Conservation (phyloP, 164 flowering plant genomes). For the Aristolochia californica region DNA sequence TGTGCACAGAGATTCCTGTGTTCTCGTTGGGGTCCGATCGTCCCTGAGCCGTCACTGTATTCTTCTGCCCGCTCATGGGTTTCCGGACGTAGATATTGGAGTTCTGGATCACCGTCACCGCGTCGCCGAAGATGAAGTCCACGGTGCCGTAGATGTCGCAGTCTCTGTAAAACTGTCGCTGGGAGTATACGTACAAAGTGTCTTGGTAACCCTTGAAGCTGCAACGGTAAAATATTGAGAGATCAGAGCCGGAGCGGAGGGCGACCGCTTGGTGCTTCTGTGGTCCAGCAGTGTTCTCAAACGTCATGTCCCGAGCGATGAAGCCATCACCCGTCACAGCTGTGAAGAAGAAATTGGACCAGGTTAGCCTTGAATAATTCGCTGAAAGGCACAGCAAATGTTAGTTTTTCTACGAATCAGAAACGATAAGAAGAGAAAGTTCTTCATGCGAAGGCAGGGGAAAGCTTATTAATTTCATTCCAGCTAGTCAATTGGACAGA, state of each 20-base stretch:
- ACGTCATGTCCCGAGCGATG: slow-evolving; percentile 42
- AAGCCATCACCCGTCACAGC: slow-evolving; percentile 41
- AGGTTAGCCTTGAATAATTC: neutral
- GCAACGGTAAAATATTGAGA: slow-evolving; percentile 39
- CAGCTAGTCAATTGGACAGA: neutral
- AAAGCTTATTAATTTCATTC: neutral
- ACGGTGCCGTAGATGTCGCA: slow-evolving; percentile 49
- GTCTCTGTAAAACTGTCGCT: slow-evolving; percentile 51
- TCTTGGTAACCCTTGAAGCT: slow-evolving; percentile 59
- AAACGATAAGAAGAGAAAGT: neutral
- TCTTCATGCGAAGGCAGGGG: neutral
- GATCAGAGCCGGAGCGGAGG: slow-evolving; percentile 38
- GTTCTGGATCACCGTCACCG: slow-evolving; percentile 33
- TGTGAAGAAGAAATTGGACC: slow-evolving; percentile 7
- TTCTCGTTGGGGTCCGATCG: slow-evolving; percentile 35
- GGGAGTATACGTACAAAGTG: slow-evolving; percentile 42
- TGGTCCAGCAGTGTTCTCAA: slow-evolving; percentile 59
- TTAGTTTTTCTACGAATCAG: neutral
- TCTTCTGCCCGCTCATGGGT: slow-evolving; percentile 29
- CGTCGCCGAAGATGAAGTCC: slow-evolving; percentile 60
- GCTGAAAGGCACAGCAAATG: neutral
- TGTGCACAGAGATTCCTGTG: slow-evolving; percentile 47
- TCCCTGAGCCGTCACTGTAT: slow-evolving; percentile 52
- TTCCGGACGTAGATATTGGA: slow-evolving; percentile 34
- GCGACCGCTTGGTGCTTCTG: slow-evolving; percentile 57